A percentile compares a stretch with the other conserved stretches of the same genome.
Conservation (phyloP, 768 basidiomycete species). For the Mycena metata region DNA sequence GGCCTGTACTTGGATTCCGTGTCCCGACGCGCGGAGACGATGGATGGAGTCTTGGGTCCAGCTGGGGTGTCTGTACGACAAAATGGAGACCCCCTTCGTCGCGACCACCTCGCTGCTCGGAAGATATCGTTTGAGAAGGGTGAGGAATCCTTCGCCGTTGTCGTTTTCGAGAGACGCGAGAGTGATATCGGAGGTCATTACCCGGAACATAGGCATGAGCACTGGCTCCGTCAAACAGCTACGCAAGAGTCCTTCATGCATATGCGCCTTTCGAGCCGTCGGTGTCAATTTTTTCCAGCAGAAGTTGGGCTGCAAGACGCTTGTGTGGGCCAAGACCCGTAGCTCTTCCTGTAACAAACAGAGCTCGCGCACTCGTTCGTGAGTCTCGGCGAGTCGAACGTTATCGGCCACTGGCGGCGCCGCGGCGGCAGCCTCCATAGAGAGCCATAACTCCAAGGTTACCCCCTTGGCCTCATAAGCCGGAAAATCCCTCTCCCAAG, state of each 20-base stretch:
- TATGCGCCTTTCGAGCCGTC: too few relatives aligned
- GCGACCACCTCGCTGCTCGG: neutral
- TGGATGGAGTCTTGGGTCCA: constrained; percentile 14
- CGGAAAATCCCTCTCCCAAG: constrained; percentile 15
- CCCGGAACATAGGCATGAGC: constrained; percentile 8
- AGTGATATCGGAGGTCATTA: constrained; percentile 16
- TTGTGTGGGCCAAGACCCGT: too few relatives aligned
- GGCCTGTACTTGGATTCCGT: too few relatives aligned
- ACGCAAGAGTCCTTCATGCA: too few relatives aligned
- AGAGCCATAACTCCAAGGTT: constrained; percentile 16
- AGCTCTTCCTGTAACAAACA: too few relatives aligned
- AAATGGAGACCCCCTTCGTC: neutral
- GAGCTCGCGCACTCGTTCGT: too few relatives aligned
- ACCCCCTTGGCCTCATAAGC: constrained; percentile 8
- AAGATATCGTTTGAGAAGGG: constrained; percentile 21
- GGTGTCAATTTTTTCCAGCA: too few relatives aligned
- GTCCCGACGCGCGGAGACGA: neutral
- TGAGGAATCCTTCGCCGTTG: constrained; percentile 20
- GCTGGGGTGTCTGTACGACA: neutral
- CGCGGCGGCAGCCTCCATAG: neutral
- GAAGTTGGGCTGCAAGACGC: too few relatives aligned
- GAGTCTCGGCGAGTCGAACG: too few relatives aligned
- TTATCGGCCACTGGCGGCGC: too few relatives aligned
- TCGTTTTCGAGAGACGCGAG: constrained; percentile 8
- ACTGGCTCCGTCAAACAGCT: too few relatives aligned